Evolutionary conservation across 2,329 filamentous ascomycete genomes (phyloP).

Genomic region (Endoconidiophora laricicola): DNA sequence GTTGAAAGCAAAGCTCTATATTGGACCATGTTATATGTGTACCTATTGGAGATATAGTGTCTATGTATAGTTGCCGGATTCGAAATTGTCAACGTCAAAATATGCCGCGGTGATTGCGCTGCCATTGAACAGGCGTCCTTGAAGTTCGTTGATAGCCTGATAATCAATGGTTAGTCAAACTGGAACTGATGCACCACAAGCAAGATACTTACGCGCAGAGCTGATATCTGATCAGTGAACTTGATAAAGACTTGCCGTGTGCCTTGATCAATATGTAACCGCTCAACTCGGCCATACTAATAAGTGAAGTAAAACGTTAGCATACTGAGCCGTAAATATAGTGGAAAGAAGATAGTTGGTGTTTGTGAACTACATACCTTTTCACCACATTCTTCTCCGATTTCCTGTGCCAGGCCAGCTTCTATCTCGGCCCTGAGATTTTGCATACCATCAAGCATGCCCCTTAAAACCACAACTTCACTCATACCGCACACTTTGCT

Average conservation of each 20-base stretch:
- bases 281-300: constrained; percentile 68
- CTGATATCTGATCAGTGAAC: constrained; percentile 73
- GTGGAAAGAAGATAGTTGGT: no score
- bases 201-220: constrained; percentile 50
- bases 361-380: constrained; percentile 33
- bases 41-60: not conserved
- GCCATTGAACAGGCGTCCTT: constrained; percentile 76
- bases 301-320: not conserved
- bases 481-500: constrained; percentile 56
- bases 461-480: constrained; percentile 62
- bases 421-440: constrained; percentile 64
- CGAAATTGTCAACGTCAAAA: constrained; percentile 71
- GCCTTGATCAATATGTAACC: constrained; percentile 55
- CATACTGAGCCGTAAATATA: not conserved
- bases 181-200: not conserved
- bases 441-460: constrained; percentile 72
- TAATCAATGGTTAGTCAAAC: constrained; percentile 3
- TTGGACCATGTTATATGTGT: not conserved
- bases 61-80: constrained; percentile 41
- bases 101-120: constrained; percentile 71
- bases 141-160: constrained; percentile 75
- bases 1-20: not conserved
- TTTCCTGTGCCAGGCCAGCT: constrained; percentile 69
- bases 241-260: constrained; percentile 70
- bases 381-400: constrained; percentile 80